Evolutionary conservation across 352 stramenopile species (phyloP).

Genomic region (Globisporangium camurandrum): DNA sequence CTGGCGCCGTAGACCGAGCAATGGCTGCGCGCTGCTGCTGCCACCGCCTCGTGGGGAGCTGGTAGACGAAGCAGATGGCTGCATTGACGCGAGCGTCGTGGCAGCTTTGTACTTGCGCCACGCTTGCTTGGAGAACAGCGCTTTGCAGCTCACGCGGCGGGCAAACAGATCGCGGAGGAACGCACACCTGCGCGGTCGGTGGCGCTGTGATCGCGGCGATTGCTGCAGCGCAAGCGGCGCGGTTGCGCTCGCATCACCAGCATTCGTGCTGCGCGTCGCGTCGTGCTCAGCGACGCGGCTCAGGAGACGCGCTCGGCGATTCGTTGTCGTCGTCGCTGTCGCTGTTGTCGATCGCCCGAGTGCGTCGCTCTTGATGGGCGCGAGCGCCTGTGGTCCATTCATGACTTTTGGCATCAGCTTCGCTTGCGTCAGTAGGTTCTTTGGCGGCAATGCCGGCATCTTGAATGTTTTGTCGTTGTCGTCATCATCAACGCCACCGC

Average conservation of each 20-base stretch:
- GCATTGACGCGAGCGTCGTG: constrained; percentile 14
- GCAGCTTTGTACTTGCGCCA: constrained; percentile 57
- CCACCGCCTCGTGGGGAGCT: too few relatives aligned
- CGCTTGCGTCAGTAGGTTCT: constrained; percentile 21
- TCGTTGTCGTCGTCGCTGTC: background rate
- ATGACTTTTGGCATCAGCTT: constrained; percentile 7
- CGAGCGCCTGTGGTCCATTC: background rate
- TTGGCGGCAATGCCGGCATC: constrained; percentile 66
- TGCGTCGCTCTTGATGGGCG: too few relatives aligned
- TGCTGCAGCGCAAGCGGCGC: constrained; percentile 11
- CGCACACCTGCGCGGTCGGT: constrained; percentile 19
- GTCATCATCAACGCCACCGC: too few relatives aligned
- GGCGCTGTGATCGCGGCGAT: constrained; percentile 2
- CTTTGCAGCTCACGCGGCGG: constrained; percentile 21
- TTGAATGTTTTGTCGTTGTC: constrained; percentile 64
- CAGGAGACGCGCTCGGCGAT: constrained; percentile 3
- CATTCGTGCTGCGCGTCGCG: background rate
- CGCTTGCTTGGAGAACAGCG: constrained; percentile 37
- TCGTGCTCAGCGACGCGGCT: constrained; percentile 7
- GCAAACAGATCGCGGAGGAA: constrained; percentile 29
- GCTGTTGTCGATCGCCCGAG: too few relatives aligned
- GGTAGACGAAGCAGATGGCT: too few relatives aligned
- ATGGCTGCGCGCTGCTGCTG: constrained; percentile 9
- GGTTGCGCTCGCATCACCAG: background rate
- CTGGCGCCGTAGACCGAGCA: constrained; percentile 6